These are phyloP conservation scores for Hibiscus syriacus DNA, from an alignment of 345 rosid species.

Conservation along the genomic window DNA sequence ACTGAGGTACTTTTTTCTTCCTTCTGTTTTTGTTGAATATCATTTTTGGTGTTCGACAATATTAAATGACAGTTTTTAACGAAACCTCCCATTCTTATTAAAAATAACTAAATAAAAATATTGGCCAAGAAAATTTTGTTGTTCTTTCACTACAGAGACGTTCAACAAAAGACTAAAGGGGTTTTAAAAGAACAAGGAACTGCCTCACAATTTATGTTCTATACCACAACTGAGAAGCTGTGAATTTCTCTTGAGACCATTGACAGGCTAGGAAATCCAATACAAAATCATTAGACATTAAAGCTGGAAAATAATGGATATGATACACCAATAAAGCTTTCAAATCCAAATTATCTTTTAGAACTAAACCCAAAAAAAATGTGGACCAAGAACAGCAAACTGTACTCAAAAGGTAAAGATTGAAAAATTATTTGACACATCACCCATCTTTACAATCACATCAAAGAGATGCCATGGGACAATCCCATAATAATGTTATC, in stretches of 20 bases:
- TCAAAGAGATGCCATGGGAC: neutral
- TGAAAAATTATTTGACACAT: neutral
- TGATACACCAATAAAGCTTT: neutral
- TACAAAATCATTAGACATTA: neutral
- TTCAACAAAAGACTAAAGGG: neutral
- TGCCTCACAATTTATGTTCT: neutral
- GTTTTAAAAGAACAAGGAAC: neutral
- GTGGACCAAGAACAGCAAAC: neutral
- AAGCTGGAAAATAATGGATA: constrained; percentile 1
- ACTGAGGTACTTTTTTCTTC: too few species aligned
- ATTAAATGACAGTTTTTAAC: too few species aligned
- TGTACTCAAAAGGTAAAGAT: neutral
- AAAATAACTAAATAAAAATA: neutral
- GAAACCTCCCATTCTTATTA: too few species aligned
- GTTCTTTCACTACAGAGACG: neutral
- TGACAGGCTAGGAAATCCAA: neutral
- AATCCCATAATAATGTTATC: constrained; percentile 1
- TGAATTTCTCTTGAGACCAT: neutral
- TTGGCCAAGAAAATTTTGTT: neutral
- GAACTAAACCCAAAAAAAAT: too few species aligned
- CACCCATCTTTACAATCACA: neutral
- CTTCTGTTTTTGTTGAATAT: too few species aligned
- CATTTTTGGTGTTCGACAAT: too few species aligned
- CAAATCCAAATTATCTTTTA: neutral
- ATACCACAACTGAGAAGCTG: neutral